A percentile compares a stretch with the other conserved stretches of the same genome.
These are phyloP conservation scores for Sphagnum magellanicum DNA, from an alignment of 228 moss, liverwort and hornwort genomes.

Conservation along the genomic window DNA sequence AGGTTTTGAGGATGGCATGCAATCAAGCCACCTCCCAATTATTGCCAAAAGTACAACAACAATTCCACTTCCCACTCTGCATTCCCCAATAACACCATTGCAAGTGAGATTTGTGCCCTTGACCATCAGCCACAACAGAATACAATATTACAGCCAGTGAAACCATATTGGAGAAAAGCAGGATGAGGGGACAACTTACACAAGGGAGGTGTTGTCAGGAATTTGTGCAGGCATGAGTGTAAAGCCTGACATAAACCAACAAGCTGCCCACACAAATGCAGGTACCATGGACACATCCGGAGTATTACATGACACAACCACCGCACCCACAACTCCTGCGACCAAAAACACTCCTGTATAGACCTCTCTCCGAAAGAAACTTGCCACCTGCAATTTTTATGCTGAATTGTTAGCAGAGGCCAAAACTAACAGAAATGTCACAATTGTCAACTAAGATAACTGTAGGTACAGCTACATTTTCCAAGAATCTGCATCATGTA, in stretches of 20 bases:
- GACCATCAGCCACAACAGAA: neutral
- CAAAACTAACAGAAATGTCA: too few species aligned
- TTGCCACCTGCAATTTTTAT: slow-evolving; percentile 59
- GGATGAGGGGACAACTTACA: slow-evolving; percentile 39
- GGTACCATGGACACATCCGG: slow-evolving; percentile 76
- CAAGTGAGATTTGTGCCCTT: too few species aligned
- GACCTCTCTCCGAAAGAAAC: slow-evolving; percentile 86
- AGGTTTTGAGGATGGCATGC: slow-evolving; percentile 31
- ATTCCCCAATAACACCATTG: neutral
- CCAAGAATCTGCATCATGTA: neutral
- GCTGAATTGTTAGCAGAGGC: neutral
- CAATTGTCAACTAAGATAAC: too few species aligned
- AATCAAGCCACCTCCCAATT: slow-evolving; percentile 64
- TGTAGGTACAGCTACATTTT: too few species aligned
- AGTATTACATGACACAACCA: slow-evolving; percentile 66
- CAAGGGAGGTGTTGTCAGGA: slow-evolving; percentile 72
- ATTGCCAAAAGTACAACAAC: slow-evolving; percentile 54
- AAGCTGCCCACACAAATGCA: slow-evolving; percentile 83
- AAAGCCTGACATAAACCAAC: slow-evolving; percentile 88
- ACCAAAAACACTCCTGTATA: slow-evolving; percentile 78
- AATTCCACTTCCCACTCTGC: slow-evolving; percentile 75
- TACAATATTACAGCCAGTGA: neutral
- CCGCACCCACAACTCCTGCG: slow-evolving; percentile 78
- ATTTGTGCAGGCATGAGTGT: slow-evolving; percentile 95
- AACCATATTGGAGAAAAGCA: neutral